These are phyloP conservation scores for Cordia subcordata DNA, from an alignment of 257 asterid species.

Conservation along the genomic window DNA sequence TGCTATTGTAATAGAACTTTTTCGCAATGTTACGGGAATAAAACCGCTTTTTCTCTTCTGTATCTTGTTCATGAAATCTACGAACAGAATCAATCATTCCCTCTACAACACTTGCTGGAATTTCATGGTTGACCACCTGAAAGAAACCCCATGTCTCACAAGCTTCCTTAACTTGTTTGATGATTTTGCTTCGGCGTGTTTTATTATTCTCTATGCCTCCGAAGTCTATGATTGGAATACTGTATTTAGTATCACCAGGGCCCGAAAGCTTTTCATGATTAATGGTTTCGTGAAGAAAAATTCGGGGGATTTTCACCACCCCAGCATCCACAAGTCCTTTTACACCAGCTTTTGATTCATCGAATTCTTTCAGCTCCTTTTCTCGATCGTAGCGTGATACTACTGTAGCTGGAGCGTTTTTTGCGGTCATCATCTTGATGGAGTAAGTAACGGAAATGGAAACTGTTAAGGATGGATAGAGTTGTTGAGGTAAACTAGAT, in stretches of 20 bases:
- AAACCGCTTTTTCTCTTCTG: slow-evolving; percentile 36
- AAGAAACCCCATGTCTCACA: slow-evolving; percentile 24
- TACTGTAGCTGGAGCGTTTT: background rate
- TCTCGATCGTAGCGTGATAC: background rate
- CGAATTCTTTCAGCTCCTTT: slow-evolving; percentile 3
- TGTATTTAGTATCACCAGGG: background rate
- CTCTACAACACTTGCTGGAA: slow-evolving; percentile 8
- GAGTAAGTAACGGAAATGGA: background rate
- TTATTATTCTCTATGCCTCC: background rate
- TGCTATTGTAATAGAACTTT: slow-evolving; percentile 29
- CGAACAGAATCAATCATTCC: slow-evolving; percentile 18
- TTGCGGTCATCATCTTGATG: too few species aligned
- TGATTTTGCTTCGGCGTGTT: background rate
- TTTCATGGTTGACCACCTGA: slow-evolving; percentile 26
- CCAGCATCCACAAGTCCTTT: slow-evolving; percentile 11
- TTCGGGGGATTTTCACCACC: background rate
- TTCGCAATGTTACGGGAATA: slow-evolving; percentile 35
- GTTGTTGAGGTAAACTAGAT: too few species aligned
- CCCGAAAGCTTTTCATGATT: background rate
- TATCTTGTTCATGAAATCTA: slow-evolving; percentile 26
- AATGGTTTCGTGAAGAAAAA: slow-evolving; percentile 1
- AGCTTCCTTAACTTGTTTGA: slow-evolving; percentile 5
- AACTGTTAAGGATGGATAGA: too few species aligned
- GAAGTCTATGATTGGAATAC: slow-evolving; percentile 4
- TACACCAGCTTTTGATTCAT: slow-evolving; percentile 9